phyloP scores from a whole-genome alignment of 805 yeast genomes.

The Wickerhamomyces sydowiorum region DNA sequence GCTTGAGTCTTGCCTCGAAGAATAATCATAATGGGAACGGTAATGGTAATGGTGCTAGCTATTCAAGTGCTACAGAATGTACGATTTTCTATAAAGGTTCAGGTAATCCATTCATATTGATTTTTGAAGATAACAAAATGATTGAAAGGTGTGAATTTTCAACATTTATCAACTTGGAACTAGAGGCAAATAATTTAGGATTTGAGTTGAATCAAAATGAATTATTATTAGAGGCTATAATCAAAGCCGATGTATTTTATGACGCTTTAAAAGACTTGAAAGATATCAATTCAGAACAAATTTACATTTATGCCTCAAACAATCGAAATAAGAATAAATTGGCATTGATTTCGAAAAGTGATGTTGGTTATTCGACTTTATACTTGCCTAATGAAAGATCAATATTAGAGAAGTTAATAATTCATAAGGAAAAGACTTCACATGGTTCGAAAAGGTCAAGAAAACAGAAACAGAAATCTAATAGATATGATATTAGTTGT shows the following conservation, averaged over 20 bases:
- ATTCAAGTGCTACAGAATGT: slow-evolving; percentile 35
- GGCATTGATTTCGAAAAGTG: slow-evolving; percentile 60
- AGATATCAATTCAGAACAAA: slow-evolving; percentile 46
- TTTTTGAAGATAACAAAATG: slow-evolving; percentile 48
- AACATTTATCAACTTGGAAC: slow-evolving; percentile 31
- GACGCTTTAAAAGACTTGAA: slow-evolving; percentile 52
- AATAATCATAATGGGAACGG: slow-evolving; percentile 5
- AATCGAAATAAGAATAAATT: slow-evolving; percentile 19
- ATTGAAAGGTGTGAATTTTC: slow-evolving; percentile 53
- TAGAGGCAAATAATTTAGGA: slow-evolving; percentile 28
- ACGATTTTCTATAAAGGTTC: slow-evolving; percentile 42
- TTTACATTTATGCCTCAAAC: slow-evolving; percentile 38
- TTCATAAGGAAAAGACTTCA: slow-evolving; percentile 21
- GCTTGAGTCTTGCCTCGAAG: slow-evolving; percentile 38
- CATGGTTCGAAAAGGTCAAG: too few species aligned
- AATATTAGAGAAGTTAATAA: slow-evolving; percentile 53
- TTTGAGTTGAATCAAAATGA: slow-evolving; percentile 38
- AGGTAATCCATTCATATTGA: slow-evolving; percentile 49
- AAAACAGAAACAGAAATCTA: too few species aligned
- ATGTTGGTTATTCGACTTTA: slow-evolving; percentile 66
- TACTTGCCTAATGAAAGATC: slow-evolving; percentile 58
- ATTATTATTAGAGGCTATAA: slow-evolving; percentile 43
- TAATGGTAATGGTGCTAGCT: neutral
- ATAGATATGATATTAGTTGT: slow-evolving; percentile 37
- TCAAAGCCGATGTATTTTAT: slow-evolving; percentile 46